Evolutionary conservation across 164 flowering plant species (phyloP).

Genomic region (Vitis labrusca): DNA sequence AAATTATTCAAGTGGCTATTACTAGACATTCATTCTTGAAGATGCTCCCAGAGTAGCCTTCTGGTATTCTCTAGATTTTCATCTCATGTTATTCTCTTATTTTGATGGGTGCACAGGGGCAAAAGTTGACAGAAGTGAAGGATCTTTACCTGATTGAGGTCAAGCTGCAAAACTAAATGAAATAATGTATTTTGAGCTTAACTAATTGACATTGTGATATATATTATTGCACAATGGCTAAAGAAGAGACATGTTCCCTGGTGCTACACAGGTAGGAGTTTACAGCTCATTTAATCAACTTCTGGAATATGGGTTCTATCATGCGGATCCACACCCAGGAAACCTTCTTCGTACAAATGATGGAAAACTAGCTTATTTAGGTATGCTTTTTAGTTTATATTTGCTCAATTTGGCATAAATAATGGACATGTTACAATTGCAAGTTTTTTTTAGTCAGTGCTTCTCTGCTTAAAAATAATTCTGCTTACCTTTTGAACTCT

Average conservation of each 20-base stretch:
- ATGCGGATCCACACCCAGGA: constrained; percentile 99
- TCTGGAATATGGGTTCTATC: constrained; percentile 93
- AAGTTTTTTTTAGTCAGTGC: background rate
- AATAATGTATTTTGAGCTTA: background rate
- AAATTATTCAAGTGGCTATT: no score
- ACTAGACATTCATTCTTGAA: background rate
- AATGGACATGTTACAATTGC: background rate
- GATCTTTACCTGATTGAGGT: constrained; percentile 96
- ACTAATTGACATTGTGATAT: background rate
- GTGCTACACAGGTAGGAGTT: constrained; percentile 74
- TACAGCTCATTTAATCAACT: constrained; percentile 97
- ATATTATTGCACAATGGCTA: background rate
- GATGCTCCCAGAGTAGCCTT: background rate
- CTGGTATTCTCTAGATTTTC: constrained; percentile 1
- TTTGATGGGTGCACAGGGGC: constrained; percentile 48
- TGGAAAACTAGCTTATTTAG: constrained; percentile 92
- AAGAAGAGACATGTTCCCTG: constrained; percentile 8
- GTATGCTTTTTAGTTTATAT: constrained; percentile 33
- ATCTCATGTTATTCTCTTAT: constrained; percentile 7
- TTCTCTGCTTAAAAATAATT: background rate
- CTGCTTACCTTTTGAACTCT: background rate
- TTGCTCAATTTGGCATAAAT: background rate
- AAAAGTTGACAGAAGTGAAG: constrained; percentile 78
- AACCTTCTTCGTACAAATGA: constrained; percentile 88
- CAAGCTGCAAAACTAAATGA: constrained; percentile 7